Percentiles rank a stretch among this genome's conserved stretches.
phyloP scores from a whole-genome alignment of 257 asterid species.

The Penstemon newberryi region DNA sequence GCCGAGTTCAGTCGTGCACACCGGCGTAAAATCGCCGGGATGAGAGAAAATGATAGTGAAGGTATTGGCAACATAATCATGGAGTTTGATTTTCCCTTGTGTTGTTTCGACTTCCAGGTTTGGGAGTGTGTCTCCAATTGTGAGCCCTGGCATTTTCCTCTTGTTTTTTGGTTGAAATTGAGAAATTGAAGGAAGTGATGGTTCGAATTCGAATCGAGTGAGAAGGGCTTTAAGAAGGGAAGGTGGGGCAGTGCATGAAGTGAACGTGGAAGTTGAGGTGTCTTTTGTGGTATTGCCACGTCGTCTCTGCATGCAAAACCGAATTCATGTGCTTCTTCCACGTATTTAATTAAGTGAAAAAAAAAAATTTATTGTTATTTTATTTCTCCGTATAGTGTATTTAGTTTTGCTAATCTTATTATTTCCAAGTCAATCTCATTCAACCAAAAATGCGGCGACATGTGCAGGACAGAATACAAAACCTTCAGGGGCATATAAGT shows the following conservation, averaged over 20 bases:
- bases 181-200: no score
- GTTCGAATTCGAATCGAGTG: no score
- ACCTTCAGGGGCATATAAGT: no score
- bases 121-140: constrained; percentile 80
- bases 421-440: constrained; percentile 16
- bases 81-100: constrained; percentile 71
- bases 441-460: no score
- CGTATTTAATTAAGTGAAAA: no score
- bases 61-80: constrained; percentile 53
- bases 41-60: constrained; percentile 83
- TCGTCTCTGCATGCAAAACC: constrained; percentile 25
- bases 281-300: constrained; percentile 30
- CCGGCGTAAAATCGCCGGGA: constrained; percentile 93
- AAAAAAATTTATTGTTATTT: no score
- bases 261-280: constrained; percentile 37
- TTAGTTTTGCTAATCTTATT: no score
- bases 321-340: constrained; percentile 34
- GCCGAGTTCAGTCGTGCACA: constrained; percentile 90
- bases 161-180: no score
- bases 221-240: background rate
- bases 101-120: constrained; percentile 77
- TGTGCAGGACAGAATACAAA: no score
- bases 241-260: constrained; percentile 28
- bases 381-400: no score
- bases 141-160: constrained; percentile 71